A percentile compares a stretch with the other conserved stretches of the same genome.
Conservation (phyloP, 2,329 filamentous ascomycete species). For the Monosporascus sp. region DNA sequence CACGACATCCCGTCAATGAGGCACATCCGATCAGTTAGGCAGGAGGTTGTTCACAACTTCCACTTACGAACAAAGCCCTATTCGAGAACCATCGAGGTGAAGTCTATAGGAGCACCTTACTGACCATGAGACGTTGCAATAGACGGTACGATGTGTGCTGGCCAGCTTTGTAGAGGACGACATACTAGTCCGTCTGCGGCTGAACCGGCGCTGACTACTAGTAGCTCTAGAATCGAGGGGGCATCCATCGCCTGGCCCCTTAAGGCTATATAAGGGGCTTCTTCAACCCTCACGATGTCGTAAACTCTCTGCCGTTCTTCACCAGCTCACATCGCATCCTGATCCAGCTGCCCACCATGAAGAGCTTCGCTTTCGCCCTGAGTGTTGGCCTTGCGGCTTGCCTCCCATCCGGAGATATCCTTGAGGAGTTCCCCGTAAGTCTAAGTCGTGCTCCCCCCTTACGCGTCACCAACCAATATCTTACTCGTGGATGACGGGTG, state of each 20-base stretch:
- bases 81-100: background rate
- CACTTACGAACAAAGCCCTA: background rate
- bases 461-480: background rate
- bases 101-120: background rate
- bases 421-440: background rate
- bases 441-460: background rate
- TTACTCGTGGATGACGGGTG: no score
- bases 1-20: no score
- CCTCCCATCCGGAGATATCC: constrained; percentile 10
- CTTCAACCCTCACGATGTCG: no score
- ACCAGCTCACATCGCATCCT: background rate
- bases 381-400: constrained; percentile 14
- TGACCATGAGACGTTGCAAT: background rate
- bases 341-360: constrained; percentile 11
- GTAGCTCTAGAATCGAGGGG: background rate
- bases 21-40: background rate
- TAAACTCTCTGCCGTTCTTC: background rate
- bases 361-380: constrained; percentile 14
- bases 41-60: background rate
- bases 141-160: background rate
- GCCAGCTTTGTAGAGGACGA: background rate
- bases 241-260: no score
- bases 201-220: background rate
- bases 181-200: background rate
- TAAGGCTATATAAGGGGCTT: no score